These are phyloP conservation scores for Torulaspora globosa DNA, from an alignment of 1,139 yeast genomes.

Conservation along the genomic window DNA sequence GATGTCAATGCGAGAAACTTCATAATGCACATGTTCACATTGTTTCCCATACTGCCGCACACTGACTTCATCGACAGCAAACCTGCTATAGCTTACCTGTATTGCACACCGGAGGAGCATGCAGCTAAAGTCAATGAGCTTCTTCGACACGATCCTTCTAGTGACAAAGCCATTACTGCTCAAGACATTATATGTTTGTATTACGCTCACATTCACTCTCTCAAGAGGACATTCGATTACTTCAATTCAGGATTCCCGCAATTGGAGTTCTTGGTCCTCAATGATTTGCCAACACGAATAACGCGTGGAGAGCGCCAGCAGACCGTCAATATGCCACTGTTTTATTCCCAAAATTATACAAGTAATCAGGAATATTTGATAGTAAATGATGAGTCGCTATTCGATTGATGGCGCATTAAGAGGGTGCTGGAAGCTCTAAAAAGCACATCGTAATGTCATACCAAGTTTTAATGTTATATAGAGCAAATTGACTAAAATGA, in stretches of 20 bases:
- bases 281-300: slow-evolving; percentile 33
- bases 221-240: slow-evolving; percentile 29
- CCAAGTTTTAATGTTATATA: not conserved
- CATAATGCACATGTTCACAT: slow-evolving; percentile 26
- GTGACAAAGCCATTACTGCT: slow-evolving; percentile 13
- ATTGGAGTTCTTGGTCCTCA: slow-evolving; percentile 26
- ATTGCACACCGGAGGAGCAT: slow-evolving; percentile 23
- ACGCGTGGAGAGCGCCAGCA: slow-evolving; percentile 28
- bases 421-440: not conserved
- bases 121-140: slow-evolving; percentile 22
- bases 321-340: slow-evolving; percentile 30
- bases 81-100: slow-evolving; percentile 31
- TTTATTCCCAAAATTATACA: slow-evolving; percentile 22
- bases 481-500: not conserved
- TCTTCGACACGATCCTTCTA: slow-evolving; percentile 13
- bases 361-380: slow-evolving; percentile 33
- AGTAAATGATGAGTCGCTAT: slow-evolving; percentile 31
- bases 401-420: slow-evolving; percentile 14
- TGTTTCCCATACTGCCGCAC: slow-evolving; percentile 33
- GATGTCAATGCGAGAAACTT: slow-evolving; percentile 28
- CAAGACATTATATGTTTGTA: slow-evolving; percentile 27
- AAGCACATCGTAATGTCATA: not conserved
- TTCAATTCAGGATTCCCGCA: slow-evolving; percentile 26
- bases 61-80: slow-evolving; percentile 24
- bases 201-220: slow-evolving; percentile 31